Evolutionary conservation across 1,139 yeast species (phyloP), one percentile per base, ranked within the genome.

Genomic region (Keqinozyma sinolaborantium): DNA sequence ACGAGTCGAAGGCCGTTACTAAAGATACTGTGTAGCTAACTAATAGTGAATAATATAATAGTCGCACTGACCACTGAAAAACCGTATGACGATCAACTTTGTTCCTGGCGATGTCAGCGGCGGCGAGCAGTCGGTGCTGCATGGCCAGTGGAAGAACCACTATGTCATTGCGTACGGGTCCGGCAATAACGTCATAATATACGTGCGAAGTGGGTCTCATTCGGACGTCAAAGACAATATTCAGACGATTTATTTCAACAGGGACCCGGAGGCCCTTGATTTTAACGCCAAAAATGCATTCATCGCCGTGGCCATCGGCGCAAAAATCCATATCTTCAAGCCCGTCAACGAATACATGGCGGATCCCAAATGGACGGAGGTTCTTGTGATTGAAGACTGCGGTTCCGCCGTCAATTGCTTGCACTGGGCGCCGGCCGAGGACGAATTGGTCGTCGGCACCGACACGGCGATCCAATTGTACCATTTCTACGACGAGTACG

Each of bases 31-130:
- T 18, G 21, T 18, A 18, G 21, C 21, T 18, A 18, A 7, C 9
- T 18, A 18, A 18, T n/a, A n/a, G 10, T 18, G 21, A 18, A 18
- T 18, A 18, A n/a, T n/a, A n/a, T n/a, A n/a, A n/a, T n/a, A n/a
- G n/a, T n/a, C n/a, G n/a, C n/a, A n/a, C n/a, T n/a, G n/a, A n/a
- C n/a, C n/a, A n/a, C n/a, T n/a, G n/a, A n/a, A n/a, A n/a, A n/a
- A n/a, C n/a, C n/a, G n/a, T n/a, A 81, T 80, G 87, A 65, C 83
- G 5, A 58, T 83, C 34, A 73, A 77, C 39, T 84, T 83, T 51
- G 73, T 85, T 23, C 96, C 96, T 2, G 97, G 97, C 1, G 86
- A 85, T 50, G 95, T 92, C 21, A 83, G 81, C 51, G 58, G 67
- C 28, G 56, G 73, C 2, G 61, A 64, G 9, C 72, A 74, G 41